A percentile compares a stretch with the other conserved stretches of the same genome.
These are phyloP conservation scores for Cymbopogon flexuosus DNA, from an alignment of 202 grass and related monocot species.

Conservation along the genomic window DNA sequence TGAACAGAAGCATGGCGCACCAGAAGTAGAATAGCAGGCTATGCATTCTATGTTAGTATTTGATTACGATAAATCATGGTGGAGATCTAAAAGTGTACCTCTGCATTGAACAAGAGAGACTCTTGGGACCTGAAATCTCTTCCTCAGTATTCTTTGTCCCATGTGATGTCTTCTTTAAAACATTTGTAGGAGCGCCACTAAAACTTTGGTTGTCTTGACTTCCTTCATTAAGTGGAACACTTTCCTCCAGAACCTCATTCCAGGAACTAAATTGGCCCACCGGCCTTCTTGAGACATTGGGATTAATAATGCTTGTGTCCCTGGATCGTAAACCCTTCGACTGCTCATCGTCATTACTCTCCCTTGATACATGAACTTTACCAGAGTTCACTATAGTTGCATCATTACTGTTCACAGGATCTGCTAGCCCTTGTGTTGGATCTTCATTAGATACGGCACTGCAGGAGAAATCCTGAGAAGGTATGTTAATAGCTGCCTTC, in stretches of 20 bases:
- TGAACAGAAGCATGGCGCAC: slow-evolving; percentile 4
- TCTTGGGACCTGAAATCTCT: slow-evolving; percentile 36
- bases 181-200: slow-evolving; percentile 22
- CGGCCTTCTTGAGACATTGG: slow-evolving; percentile 37
- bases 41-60: slow-evolving; percentile 7
- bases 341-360: slow-evolving; percentile 45
- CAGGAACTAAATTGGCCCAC: slow-evolving; percentile 30
- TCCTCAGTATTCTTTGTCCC: slow-evolving; percentile 32
- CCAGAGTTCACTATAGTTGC: slow-evolving; percentile 9
- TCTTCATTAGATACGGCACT: slow-evolving; percentile 42
- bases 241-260: slow-evolving; percentile 42
- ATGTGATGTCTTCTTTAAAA: slow-evolving; percentile 27
- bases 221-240: slow-evolving; percentile 32
- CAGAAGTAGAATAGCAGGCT: neutral
- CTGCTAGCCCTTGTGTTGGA: slow-evolving; percentile 33
- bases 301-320: slow-evolving; percentile 49
- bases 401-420: slow-evolving; percentile 27
- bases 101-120: slow-evolving; percentile 30
- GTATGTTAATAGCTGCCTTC: slow-evolving; percentile 35
- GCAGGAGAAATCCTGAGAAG: slow-evolving; percentile 29
- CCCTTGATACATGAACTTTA: slow-evolving; percentile 36
- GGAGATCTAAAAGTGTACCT: slow-evolving; percentile 26
- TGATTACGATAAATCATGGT: slow-evolving; percentile 6
- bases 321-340: slow-evolving; percentile 49
- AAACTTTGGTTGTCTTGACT: slow-evolving; percentile 37